phyloP scores from a whole-genome alignment of 352 stramenopile species.

The Thraustochytrium striatum region DNA sequence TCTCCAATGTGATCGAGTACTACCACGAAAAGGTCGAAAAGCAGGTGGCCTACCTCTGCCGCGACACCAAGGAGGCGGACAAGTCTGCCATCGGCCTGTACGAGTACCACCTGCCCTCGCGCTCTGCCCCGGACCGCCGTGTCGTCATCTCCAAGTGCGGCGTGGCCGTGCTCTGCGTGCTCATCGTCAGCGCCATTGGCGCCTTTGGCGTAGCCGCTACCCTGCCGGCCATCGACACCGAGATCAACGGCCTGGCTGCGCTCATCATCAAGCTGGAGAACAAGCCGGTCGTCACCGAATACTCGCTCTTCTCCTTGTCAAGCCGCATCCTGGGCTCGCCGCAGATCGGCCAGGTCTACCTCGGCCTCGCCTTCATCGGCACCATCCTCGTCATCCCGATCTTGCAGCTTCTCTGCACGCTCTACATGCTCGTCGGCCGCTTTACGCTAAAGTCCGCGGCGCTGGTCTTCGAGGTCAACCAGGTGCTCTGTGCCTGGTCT shows the following conservation, averaged over 20 bases:
- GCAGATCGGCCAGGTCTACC: background rate
- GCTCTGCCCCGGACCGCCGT: background rate
- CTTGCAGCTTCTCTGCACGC: background rate
- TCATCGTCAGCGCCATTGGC: background rate
- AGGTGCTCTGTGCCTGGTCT: background rate
- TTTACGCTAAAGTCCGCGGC: background rate
- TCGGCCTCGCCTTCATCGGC: background rate
- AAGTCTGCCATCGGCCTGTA: background rate
- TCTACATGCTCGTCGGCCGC: background rate
- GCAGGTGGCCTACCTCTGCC: background rate
- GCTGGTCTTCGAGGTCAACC: background rate
- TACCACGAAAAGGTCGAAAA: conserved; percentile 8
- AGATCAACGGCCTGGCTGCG: background rate
- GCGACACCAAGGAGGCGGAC: background rate
- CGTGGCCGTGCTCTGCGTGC: background rate
- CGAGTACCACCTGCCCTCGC: background rate
- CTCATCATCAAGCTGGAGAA: conserved; percentile 1
- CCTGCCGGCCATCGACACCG: background rate
- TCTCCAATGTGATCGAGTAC: background rate
- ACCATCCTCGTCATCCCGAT: background rate
- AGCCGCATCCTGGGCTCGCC: background rate
- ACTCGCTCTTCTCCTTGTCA: background rate
- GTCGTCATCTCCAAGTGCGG: background rate
- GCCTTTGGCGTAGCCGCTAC: background rate
- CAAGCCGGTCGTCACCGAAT: background rate